Evolutionary conservation across 1,284 basidiomycete species (phyloP).

Genomic region (Schizophyllum commune): DNA sequence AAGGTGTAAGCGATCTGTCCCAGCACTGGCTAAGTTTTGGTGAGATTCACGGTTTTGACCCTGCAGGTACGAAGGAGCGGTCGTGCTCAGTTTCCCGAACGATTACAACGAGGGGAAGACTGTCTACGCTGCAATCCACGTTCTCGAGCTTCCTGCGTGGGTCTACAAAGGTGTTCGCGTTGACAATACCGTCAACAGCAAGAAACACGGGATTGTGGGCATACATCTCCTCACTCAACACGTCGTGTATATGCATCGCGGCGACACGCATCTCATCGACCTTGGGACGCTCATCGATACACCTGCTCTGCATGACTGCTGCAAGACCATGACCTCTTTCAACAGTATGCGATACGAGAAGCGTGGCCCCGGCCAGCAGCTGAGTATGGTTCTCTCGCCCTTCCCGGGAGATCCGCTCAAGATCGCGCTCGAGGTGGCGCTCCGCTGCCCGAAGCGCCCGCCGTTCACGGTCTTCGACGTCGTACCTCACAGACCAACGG

Average conservation of each 20-base stretch:
- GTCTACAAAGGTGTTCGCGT: not conserved
- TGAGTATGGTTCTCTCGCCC: not conserved
- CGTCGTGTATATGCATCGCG: not conserved
- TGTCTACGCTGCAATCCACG: not conserved
- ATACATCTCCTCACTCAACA: slow-evolving; percentile 10
- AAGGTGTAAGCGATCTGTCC: not conserved
- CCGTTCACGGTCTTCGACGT: not conserved
- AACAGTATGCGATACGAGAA: not conserved
- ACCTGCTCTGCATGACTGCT: not conserved
- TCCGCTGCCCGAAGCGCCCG: not conserved
- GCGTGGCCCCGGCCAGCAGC: not conserved
- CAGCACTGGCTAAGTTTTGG: not conserved
- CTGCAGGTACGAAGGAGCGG: not conserved
- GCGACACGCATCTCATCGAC: not conserved
- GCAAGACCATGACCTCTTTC: not conserved
- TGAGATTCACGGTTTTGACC: not conserved
- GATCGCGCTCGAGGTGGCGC: not conserved
- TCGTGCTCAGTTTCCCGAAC: not conserved
- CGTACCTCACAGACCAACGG: not conserved
- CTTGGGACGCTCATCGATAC: not conserved
- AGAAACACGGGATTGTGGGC: not conserved
- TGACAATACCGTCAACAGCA: not conserved
- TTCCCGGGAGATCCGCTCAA: not conserved
- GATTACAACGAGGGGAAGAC: slow-evolving; percentile 1
- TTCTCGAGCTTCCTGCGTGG: not conserved